Percentiles rank a stretch among this genome's conserved stretches.
Evolutionary conservation across 352 stramenopile genomes (phyloP).

Genomic region (Pilasporangium apinafurcum): DNA sequence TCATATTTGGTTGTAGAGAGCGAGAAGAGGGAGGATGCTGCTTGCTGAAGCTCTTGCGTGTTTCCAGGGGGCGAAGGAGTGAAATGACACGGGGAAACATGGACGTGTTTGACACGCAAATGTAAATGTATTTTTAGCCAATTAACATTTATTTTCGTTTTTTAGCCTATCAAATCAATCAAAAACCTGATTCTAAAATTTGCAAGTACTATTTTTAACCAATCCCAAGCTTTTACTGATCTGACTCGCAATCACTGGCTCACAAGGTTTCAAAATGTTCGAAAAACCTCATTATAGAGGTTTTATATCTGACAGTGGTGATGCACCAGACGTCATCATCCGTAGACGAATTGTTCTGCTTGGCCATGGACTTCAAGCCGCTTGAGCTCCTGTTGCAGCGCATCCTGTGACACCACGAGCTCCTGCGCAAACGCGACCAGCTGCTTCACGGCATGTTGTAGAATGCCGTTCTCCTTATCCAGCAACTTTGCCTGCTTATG

Average conservation of each 20-base stretch:
- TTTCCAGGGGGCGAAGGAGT: constrained; percentile 12
- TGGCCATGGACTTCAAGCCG: constrained; percentile 38
- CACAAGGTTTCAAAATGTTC: neutral
- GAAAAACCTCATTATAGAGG: neutral
- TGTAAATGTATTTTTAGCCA: no score
- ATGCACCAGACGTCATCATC: constrained; percentile 14
- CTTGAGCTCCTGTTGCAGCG: constrained; percentile 38
- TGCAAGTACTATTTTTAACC: no score
- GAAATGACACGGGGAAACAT: no score
- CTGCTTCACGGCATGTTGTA: constrained; percentile 41
- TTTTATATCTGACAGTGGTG: neutral
- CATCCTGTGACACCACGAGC: constrained; percentile 33
- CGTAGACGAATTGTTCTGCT: constrained; percentile 31
- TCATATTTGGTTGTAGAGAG: neutral
- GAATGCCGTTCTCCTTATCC: constrained; percentile 39
- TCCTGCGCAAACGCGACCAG: constrained; percentile 47
- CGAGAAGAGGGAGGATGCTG: no score
- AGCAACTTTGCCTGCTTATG: constrained; percentile 24
- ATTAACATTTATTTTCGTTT: no score
- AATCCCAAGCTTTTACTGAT: neutral
- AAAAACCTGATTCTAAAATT: no score
- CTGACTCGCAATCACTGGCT: neutral
- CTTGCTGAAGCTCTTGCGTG: constrained; percentile 15
- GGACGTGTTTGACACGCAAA: no score
- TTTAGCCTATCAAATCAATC: no score